These are phyloP conservation scores for Sanguinoderma infundibulare DNA, from an alignment of 1,284 basidiomycete genomes.

Conservation along the genomic window DNA sequence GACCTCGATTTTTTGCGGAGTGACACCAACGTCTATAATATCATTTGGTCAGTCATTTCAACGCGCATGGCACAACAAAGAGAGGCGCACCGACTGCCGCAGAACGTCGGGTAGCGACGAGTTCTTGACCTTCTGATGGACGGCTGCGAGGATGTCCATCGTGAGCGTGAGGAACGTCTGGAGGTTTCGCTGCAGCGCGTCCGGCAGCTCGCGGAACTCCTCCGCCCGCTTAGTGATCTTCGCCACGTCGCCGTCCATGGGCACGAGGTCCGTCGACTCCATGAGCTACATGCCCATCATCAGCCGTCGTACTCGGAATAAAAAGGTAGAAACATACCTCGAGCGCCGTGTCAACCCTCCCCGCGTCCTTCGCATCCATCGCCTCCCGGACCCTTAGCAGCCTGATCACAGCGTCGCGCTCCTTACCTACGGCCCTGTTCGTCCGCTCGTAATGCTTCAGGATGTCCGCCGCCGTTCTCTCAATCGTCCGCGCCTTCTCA, in stretches of 20 bases:
- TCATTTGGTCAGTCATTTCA: constrained; percentile 5
- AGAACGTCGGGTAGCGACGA: constrained; percentile 74
- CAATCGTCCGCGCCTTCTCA: constrained; percentile 73
- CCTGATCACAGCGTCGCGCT: constrained; percentile 78
- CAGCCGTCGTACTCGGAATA: not conserved
- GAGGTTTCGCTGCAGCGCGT: constrained; percentile 89
- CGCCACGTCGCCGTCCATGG: constrained; percentile 85
- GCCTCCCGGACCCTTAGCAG: constrained; percentile 86
- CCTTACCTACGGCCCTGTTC: constrained; percentile 75
- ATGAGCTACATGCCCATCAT: constrained; percentile 60
- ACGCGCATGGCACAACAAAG: constrained; percentile 7
- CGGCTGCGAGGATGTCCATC: constrained; percentile 91
- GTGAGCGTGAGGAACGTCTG: constrained; percentile 88
- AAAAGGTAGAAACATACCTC: constrained; percentile 56
- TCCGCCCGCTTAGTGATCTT: constrained; percentile 89
- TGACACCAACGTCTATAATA: constrained; percentile 56
- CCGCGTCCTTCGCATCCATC: constrained; percentile 75
- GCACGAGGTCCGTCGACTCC: constrained; percentile 89
- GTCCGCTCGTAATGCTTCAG: constrained; percentile 87
- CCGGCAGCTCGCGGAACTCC: constrained; percentile 87
- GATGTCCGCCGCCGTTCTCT: constrained; percentile 83
- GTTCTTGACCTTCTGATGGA: constrained; percentile 80
- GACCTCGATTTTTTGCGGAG: constrained; percentile 78
- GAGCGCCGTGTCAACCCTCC: constrained; percentile 78
- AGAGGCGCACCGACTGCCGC: constrained; percentile 66